Percentiles rank a stretch among this genome's conserved stretches.
Conservation (phyloP, 352 stramenopile species). For the Globisporangium cystogenes region DNA sequence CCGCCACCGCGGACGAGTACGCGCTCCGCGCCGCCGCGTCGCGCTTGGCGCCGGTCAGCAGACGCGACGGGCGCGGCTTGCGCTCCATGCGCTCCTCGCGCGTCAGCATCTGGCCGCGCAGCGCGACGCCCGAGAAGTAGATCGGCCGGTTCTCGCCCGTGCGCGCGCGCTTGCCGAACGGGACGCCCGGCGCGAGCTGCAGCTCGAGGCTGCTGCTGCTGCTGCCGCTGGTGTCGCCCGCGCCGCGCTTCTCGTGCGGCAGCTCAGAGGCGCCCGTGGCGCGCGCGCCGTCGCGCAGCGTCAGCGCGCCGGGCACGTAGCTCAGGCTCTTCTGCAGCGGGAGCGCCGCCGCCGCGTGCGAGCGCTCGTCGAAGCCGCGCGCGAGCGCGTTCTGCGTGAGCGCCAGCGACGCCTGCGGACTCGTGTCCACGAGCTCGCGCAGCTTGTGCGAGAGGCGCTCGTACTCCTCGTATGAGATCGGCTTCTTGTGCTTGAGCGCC, state of each 20-base stretch:
- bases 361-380: conserved; percentile 29
- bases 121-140: conserved; percentile 25
- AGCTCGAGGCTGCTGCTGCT: conserved; percentile 19
- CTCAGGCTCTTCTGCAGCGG: conserved; percentile 14
- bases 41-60: conserved; percentile 66
- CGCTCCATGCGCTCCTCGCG: conserved; percentile 48
- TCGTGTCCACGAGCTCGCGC: conserved; percentile 59
- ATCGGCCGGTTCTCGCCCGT: conserved; percentile 31
- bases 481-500: conserved; percentile 73
- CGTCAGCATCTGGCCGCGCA: conserved; percentile 30
- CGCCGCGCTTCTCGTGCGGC: conserved; percentile 13
- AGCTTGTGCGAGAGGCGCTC: conserved; percentile 60
- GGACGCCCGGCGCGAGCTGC: conserved; percentile 17
- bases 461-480: conserved; percentile 74
- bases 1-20: conserved; percentile 67
- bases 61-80: conserved; percentile 57
- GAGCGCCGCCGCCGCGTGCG: conserved; percentile 5
- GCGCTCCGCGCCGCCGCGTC: conserved; percentile 50
- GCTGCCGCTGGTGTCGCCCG: conserved; percentile 14
- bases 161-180: conserved; percentile 41
- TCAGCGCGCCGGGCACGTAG: conserved; percentile 37
- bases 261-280: background rate
- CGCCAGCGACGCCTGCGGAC: conserved; percentile 44
- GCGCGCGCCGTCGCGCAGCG: conserved; percentile 6
- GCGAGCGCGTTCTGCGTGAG: conserved; percentile 49